A percentile compares a stretch with the other conserved stretches of the same genome.
Conservation (phyloP, 1,284 basidiomycete species). For the Trametes sp. region DNA sequence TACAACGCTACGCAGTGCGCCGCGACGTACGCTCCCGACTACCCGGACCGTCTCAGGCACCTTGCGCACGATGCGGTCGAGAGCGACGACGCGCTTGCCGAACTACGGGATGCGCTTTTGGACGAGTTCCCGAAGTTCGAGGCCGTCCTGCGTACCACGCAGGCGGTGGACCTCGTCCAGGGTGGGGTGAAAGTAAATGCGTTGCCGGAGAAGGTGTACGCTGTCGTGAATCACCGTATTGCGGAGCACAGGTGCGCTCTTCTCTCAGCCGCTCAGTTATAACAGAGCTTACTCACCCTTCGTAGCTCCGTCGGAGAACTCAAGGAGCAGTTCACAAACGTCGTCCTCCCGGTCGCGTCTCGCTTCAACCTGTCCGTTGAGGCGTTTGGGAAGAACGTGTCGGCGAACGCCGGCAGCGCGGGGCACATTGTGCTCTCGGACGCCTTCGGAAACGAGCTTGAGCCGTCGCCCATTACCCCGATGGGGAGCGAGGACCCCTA, state of each 20-base stretch:
- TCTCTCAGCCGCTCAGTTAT: no score
- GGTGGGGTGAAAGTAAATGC: conserved; percentile 71
- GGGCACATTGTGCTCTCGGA: conserved; percentile 48
- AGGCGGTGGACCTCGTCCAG: conserved; percentile 70
- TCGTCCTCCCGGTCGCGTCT: conserved; percentile 52
- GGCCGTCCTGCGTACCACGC: conserved; percentile 65
- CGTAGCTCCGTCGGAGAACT: conserved; percentile 51
- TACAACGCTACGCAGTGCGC: conserved; percentile 37
- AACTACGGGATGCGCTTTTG: conserved; percentile 48
- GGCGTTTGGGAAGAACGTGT: no score
- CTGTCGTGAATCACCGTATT: conserved; percentile 63
- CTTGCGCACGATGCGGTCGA: conserved; percentile 26
- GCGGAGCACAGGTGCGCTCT: conserved; percentile 44
- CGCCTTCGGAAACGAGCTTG: conserved; percentile 52
- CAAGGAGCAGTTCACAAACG: conserved; percentile 47
- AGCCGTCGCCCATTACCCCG: conserved; percentile 64
- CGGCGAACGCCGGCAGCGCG: conserved; percentile 25
- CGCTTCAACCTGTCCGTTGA: conserved; percentile 59
- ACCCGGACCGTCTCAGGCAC: conserved; percentile 29
- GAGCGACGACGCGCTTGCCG: conserved; percentile 36
- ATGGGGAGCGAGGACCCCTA: conserved; percentile 53
- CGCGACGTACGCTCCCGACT: conserved; percentile 33
- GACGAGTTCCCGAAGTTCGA: conserved; percentile 35
- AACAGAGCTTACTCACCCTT: background rate
- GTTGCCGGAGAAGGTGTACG: conserved; percentile 59